phyloP scores from a whole-genome alignment of 23 red algal species.

The Pyropia yezoensis region DNA sequence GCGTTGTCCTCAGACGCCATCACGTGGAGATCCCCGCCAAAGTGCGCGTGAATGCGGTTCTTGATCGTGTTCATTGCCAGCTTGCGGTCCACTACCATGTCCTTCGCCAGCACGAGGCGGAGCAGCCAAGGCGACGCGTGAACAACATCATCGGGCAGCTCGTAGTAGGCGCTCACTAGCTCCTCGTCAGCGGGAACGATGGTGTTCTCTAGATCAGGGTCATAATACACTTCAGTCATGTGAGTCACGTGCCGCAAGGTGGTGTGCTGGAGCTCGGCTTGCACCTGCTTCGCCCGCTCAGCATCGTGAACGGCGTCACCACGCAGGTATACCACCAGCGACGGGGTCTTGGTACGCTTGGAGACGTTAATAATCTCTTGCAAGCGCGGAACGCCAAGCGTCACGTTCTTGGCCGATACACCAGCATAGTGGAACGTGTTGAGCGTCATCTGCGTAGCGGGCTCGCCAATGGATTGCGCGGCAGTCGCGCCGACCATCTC shows the following conservation, averaged over 20 bases:
- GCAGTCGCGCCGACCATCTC: constrained; percentile 97
- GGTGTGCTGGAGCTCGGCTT: constrained; percentile 83
- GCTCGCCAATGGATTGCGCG: constrained; percentile 95
- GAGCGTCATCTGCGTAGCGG: constrained; percentile 97
- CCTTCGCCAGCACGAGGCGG: constrained; percentile 65
- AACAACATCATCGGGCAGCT: constrained; percentile 55
- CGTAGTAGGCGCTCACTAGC: constrained; percentile 67
- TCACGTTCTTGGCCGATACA: constrained; percentile 99
- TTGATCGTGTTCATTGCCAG: constrained; percentile 75
- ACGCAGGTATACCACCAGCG: constrained; percentile 94
- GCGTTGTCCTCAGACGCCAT: constrained; percentile 91
- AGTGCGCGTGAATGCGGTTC: constrained; percentile 46
- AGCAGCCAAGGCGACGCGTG: constrained; percentile 82
- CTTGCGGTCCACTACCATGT: constrained; percentile 75
- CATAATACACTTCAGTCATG: constrained; percentile 82
- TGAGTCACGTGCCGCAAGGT: constrained; percentile 84
- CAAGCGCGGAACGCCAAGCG: constrained; percentile 90
- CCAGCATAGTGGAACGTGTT: constrained; percentile 99
- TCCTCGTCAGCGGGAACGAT: constrained; percentile 81
- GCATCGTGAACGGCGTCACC: constrained; percentile 27
- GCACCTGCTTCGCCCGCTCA: constrained; percentile 83
- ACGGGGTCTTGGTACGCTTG: constrained; percentile 89
- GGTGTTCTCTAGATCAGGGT: constrained; percentile 80
- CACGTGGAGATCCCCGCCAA: constrained; percentile 91
- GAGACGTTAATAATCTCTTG: constrained; percentile 99